Conservation (phyloP, 768 basidiomycete genomes). For the Daedalea quercina region DNA sequence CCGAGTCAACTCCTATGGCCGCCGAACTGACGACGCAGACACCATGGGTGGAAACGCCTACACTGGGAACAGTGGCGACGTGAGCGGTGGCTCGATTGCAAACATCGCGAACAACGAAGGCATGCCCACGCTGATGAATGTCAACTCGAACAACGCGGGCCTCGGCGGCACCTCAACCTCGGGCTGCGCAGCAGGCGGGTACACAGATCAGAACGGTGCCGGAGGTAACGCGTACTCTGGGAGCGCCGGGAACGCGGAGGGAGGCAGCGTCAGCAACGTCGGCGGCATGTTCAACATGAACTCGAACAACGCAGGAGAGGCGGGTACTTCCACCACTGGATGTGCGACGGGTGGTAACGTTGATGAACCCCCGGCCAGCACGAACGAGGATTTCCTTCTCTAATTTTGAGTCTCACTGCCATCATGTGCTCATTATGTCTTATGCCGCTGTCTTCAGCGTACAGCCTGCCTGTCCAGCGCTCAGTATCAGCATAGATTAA, state of each 20-base stretch:
- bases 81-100: conserved; percentile 17
- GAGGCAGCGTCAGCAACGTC: conserved; percentile 19
- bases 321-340: conserved; percentile 16
- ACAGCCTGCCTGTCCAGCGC: no score
- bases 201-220: conserved; percentile 11
- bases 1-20: conserved; percentile 1
- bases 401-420: no score
- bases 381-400: background rate
- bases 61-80: conserved; percentile 18
- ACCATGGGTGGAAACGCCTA: conserved; percentile 23
- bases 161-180: conserved; percentile 20
- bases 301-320: conserved; percentile 23
- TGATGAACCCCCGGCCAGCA: background rate
- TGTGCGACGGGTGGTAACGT: conserved; percentile 19
- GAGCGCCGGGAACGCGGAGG: conserved; percentile 21
- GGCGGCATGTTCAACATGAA: conserved; percentile 19
- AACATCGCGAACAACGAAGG: conserved; percentile 17
- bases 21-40: conserved; percentile 15
- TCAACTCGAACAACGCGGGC: conserved; percentile 26
- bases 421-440: no score
- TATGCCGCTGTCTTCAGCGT: no score
- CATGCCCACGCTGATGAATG: conserved; percentile 22
- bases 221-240: conserved; percentile 21
- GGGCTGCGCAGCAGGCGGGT: conserved; percentile 20
- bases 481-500: no score